These are phyloP conservation scores for Ligustrum vulgare DNA, from an alignment of 257 asterid species.

Conservation along the genomic window DNA sequence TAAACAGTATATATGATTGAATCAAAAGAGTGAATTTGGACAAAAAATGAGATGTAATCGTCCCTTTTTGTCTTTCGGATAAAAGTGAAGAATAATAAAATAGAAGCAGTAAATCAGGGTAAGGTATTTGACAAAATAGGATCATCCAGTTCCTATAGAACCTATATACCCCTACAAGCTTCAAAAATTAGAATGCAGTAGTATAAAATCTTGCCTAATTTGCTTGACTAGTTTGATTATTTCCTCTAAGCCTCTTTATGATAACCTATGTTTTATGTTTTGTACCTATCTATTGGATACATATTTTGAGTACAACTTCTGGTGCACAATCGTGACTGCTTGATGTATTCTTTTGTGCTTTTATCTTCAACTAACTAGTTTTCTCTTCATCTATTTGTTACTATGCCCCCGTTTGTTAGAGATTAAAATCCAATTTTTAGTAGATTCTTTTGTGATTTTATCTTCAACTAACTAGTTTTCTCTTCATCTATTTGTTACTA, in stretches of 20 bases:
- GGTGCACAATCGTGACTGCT: background rate
- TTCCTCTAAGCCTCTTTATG: background rate
- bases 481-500: background rate
- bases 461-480: background rate
- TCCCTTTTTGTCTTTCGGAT: background rate
- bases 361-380: background rate
- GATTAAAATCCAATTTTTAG: too few species aligned
- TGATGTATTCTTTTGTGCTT: background rate
- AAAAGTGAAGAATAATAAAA: background rate
- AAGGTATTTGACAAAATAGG: background rate
- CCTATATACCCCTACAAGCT: background rate
- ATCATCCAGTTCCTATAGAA: background rate
- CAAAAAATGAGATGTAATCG: background rate
- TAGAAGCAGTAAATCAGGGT: background rate
- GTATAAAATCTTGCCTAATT: background rate
- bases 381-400: background rate
- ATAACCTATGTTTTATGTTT: background rate
- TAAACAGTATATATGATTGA: background rate
- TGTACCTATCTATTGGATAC: background rate
- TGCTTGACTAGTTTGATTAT: background rate
- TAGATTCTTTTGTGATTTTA: too few species aligned
- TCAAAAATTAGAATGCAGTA: background rate
- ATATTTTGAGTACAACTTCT: background rate
- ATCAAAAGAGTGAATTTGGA: background rate
- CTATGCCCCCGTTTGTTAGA: too few species aligned